Conservation (phyloP, 1,139 yeast species). For the Pichia norvegensis region DNA sequence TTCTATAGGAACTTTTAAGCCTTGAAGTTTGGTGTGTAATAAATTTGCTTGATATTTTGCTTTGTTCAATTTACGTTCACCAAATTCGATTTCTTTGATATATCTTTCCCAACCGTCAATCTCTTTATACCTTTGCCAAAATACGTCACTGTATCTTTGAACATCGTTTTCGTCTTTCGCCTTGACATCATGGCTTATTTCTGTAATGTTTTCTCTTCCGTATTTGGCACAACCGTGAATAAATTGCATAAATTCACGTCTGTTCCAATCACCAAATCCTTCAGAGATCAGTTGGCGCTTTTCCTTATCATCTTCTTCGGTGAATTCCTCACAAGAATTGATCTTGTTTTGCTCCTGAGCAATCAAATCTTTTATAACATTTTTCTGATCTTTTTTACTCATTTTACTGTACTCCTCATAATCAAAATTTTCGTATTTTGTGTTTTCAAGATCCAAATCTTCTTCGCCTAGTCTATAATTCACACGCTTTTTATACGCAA, state of each 20-base stretch:
- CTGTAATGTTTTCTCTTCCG: slow-evolving; percentile 59
- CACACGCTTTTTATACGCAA: slow-evolving; percentile 64
- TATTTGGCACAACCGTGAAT: slow-evolving; percentile 72
- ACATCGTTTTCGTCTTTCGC: slow-evolving; percentile 68
- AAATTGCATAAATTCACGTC: slow-evolving; percentile 83
- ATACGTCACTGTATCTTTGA: slow-evolving; percentile 54
- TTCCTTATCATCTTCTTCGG: slow-evolving; percentile 62
- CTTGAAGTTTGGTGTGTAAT: slow-evolving; percentile 55
- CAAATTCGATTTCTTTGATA: slow-evolving; percentile 75
- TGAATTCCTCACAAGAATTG: slow-evolving; percentile 61
- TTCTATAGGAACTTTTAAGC: slow-evolving; percentile 62
- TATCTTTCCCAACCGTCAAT: slow-evolving; percentile 86
- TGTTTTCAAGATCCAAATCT: slow-evolving; percentile 33
- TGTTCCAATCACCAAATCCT: slow-evolving; percentile 76
- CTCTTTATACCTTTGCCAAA: slow-evolving; percentile 66
- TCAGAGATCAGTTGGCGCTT: slow-evolving; percentile 54
- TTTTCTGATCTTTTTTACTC: slow-evolving; percentile 30
- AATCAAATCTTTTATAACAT: slow-evolving; percentile 36
- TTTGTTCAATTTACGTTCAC: slow-evolving; percentile 71
- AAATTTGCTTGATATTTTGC: slow-evolving; percentile 58
- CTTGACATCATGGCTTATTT: slow-evolving; percentile 59
- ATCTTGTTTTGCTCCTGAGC: slow-evolving; percentile 56
- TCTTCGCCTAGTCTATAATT: slow-evolving; percentile 57
- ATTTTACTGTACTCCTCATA: slow-evolving; percentile 41
- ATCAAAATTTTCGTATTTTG: slow-evolving; percentile 37